Conservation (phyloP, 2,329 filamentous ascomycete genomes). For the Fusarium sp. region DNA sequence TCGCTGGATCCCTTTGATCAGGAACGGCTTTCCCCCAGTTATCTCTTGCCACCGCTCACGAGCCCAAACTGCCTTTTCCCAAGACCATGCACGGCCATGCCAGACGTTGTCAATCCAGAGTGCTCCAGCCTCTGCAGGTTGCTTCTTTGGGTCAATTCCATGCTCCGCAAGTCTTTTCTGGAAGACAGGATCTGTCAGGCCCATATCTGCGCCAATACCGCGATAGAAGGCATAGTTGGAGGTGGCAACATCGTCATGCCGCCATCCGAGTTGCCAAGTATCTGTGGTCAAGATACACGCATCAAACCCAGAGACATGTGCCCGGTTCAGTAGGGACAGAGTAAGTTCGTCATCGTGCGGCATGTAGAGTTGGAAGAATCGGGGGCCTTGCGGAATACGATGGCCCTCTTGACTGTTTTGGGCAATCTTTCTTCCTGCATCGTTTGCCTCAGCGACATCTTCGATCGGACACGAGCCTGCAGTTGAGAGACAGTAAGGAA, state of each 20-base stretch:
- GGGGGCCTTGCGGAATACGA: background rate
- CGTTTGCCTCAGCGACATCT: slow-evolving; percentile 7
- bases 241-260: slow-evolving; percentile 17
- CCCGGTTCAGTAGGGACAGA: background rate
- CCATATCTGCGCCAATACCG: slow-evolving; percentile 13
- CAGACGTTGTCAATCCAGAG: slow-evolving; percentile 28
- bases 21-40: slow-evolving; percentile 15
- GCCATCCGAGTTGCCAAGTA: slow-evolving; percentile 21
- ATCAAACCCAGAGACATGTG: slow-evolving; percentile 1
- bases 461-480: slow-evolving; percentile 19
- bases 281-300: slow-evolving; percentile 14
- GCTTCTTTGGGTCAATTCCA: slow-evolving; percentile 17
- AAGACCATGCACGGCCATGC: slow-evolving; percentile 28
- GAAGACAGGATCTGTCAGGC: slow-evolving; percentile 14
- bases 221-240: slow-evolving; percentile 22
- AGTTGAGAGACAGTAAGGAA: slow-evolving; percentile 17
- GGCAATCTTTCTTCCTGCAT: background rate
- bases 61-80: slow-evolving; percentile 24
- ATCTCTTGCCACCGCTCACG: slow-evolving; percentile 23
- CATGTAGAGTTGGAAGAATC: slow-evolving; percentile 25
- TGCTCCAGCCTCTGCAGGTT: slow-evolving; percentile 15
- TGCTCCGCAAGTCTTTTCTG: slow-evolving; percentile 2
- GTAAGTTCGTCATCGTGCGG: slow-evolving; percentile 13
- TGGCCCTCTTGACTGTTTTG: slow-evolving; percentile 3
- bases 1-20: slow-evolving; percentile 28